Evolutionary conservation across 768 basidiomycete species (phyloP), one percentile per base, ranked within the genome.

Genomic region (Termitomyces eurrhizus): DNA sequence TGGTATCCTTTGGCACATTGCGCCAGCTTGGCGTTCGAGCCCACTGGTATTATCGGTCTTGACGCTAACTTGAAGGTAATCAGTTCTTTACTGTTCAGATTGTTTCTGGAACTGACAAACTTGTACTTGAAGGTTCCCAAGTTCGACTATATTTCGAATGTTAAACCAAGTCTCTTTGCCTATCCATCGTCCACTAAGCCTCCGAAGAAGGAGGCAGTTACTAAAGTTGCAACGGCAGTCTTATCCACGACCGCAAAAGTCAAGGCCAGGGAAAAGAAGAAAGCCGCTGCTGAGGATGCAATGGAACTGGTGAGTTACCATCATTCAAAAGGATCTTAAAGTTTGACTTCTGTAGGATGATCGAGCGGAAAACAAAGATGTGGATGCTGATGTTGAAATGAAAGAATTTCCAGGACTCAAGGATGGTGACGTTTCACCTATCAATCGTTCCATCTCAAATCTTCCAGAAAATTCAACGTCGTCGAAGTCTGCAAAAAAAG

Each of bases 1-100:
- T 99, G 97, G 97, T 99, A 95, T 75, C 97, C 97, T 37, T 79
- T 98, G 32, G 94, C 95, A 14, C 95, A 98, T 69, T 94, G 91
- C 63, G 90, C 92, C 16, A 91, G 89, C 67, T 77, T 99, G 64
- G 89, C 95, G 2, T 98, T 99, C 74, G 90, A 93, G 58, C 95
- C 97, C 3, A 99, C 97, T 14, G 95, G 90, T 9, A 89, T 99
- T 58, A 94, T 99, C 67, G 96, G 93, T 35, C 74, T 98, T 60
- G 90, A 93, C 67, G 88, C 83, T 62, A 85, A 95, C 62, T 77
- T 98, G 54, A 90, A 92, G 82, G 92, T 94, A 64, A 46, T 14
- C 18, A 36, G 35, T 48, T 18, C 37, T n/a, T 12, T 24, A 26
- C 14, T 36, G 5, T 42, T 1, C 1, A 16, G 42, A 54, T 33